phyloP scores from a whole-genome alignment of 441 rosid genomes.

The Eugenia klotzschiana region DNA sequence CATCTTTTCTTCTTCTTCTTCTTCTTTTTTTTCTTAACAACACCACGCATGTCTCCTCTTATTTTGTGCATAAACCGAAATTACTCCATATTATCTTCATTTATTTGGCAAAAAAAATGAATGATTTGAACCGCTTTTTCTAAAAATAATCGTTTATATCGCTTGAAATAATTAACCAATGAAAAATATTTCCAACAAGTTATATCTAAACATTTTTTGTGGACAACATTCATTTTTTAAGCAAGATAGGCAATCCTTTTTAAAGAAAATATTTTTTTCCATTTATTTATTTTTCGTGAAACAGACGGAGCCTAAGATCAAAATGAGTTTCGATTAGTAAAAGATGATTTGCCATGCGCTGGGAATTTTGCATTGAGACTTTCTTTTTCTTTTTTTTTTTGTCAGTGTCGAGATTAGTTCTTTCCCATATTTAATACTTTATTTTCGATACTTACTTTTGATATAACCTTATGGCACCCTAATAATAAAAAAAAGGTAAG shows the following conservation, averaged over 20 bases:
- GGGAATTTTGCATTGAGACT: neutral
- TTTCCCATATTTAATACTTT: neutral
- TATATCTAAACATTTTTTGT: neutral
- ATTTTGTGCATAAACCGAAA: too few species aligned
- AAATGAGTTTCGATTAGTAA: neutral
- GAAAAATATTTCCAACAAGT: too few species aligned
- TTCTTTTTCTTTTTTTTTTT: neutral
- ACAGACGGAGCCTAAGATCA: neutral
- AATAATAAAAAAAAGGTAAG: neutral
- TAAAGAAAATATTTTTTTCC: neutral
- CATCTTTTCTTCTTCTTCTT: too few species aligned
- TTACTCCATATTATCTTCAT: too few species aligned
- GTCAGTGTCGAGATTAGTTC: neutral
- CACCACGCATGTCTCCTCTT: too few species aligned
- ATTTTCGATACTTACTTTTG: neutral
- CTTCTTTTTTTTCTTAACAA: too few species aligned
- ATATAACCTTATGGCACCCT: neutral
- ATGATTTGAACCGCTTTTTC: too few species aligned
- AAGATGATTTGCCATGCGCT: neutral
- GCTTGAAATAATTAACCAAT: too few species aligned
- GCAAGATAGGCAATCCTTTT: too few species aligned
- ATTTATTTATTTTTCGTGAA: accelerated
- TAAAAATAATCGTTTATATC: too few species aligned
- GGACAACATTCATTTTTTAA: neutral
- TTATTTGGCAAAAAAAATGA: too few species aligned